Evolutionary conservation across 2,329 filamentous ascomycete species (phyloP).

Genomic region (Pseudogymnoascus sp.): DNA sequence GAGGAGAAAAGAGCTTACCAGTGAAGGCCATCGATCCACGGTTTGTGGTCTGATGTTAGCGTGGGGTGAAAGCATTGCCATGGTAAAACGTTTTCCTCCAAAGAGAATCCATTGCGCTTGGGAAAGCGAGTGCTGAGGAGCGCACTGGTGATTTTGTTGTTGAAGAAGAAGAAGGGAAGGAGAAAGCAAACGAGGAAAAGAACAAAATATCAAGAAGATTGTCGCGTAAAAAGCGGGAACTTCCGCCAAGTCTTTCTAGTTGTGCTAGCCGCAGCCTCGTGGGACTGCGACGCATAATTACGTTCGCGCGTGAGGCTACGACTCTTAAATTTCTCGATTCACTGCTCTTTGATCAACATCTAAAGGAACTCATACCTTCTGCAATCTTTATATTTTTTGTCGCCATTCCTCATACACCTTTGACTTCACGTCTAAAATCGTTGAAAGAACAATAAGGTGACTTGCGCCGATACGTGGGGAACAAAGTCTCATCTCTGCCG

Average conservation of each 20-base stretch:
- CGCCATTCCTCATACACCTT: neutral
- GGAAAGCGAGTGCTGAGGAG: neutral
- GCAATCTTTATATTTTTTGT: neutral
- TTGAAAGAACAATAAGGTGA: conserved; percentile 1
- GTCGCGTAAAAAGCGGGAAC: conserved; percentile 8
- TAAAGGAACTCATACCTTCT: neutral
- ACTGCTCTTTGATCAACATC: neutral
- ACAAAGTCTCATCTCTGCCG: conserved; percentile 8
- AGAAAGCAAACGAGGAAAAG: neutral
- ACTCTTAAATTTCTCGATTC: neutral
- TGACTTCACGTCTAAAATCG: neutral
- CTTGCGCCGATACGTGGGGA: conserved; percentile 2
- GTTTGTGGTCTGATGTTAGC: neutral
- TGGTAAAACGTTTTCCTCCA: neutral
- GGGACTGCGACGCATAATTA: neutral
- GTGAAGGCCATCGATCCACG: neutral
- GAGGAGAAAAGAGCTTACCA: conserved; percentile 12
- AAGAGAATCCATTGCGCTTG: neutral
- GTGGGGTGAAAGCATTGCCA: neutral
- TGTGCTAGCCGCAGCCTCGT: conserved; percentile 4
- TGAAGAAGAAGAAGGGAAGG: neutral
- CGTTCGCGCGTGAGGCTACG: conserved; percentile 7
- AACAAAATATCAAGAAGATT: conserved; percentile 6
- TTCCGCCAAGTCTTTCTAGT: conserved; percentile 2
- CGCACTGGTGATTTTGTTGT: neutral